Evolutionary conservation across 208 protist genomes (phyloP).

Genomic region (Crithidia brevicula): DNA sequence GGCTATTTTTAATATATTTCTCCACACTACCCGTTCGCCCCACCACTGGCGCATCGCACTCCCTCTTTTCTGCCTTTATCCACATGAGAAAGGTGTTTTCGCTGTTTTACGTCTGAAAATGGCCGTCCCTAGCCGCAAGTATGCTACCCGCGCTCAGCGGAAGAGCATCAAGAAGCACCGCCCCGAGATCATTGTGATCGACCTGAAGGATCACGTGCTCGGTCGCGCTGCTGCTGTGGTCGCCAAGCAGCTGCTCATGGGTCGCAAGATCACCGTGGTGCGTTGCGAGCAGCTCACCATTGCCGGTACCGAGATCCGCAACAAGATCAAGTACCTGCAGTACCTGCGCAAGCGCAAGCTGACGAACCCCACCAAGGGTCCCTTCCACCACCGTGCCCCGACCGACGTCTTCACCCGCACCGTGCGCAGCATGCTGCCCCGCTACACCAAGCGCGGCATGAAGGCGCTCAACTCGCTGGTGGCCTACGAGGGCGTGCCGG

Average conservation of each 20-base stretch:
- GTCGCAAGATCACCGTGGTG: slow-evolving; percentile 97
- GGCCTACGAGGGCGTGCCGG: slow-evolving; percentile 83
- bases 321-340: slow-evolving; percentile 96
- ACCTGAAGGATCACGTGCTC: slow-evolving; percentile 97
- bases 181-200: slow-evolving; percentile 95
- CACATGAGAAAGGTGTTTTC: slow-evolving; percentile 20
- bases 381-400: slow-evolving; percentile 98
- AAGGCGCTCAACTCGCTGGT: slow-evolving; percentile 72
- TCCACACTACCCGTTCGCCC: neutral
- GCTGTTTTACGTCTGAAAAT: slow-evolving; percentile 47
- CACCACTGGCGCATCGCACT: neutral
- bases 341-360: slow-evolving; percentile 97
- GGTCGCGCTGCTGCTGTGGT: slow-evolving; percentile 97
- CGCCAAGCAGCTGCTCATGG: slow-evolving; percentile 97
- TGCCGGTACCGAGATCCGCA: slow-evolving; percentile 96
- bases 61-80: neutral
- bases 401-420: slow-evolving; percentile 95
- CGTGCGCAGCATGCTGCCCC: slow-evolving; percentile 98
- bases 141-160: slow-evolving; percentile 62
- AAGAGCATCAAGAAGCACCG: slow-evolving; percentile 83
- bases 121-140: slow-evolving; percentile 74
- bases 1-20: no score
- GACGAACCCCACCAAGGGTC: slow-evolving; percentile 98
- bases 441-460: slow-evolving; percentile 90
- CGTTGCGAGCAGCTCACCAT: slow-evolving; percentile 97